Evolutionary conservation across 768 basidiomycete species (phyloP), one percentile per base, ranked within the genome.

Genomic region (Mycena filopes): DNA sequence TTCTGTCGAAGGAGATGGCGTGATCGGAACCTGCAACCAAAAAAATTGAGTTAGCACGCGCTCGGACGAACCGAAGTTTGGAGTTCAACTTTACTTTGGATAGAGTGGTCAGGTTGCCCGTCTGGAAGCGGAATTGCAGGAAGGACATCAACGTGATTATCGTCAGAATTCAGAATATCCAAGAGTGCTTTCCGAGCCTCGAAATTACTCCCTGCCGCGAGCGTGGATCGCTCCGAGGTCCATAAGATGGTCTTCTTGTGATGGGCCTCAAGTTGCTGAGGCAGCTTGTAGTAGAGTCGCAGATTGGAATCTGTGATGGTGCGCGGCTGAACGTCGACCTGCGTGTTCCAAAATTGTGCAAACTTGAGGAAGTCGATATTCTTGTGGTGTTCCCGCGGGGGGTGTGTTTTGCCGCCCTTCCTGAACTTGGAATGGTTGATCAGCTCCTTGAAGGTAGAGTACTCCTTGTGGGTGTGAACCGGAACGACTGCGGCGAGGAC

Each of bases 331-430:
- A 20, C 49, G 31, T 50, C 28, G 20, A 50, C 31, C 4, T 33
- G 31, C 25, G 31, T 29, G 13, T 50, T 50, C 49, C 49, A 50
- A 20, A 31, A 31, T 33, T 50, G 28, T 25, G 49, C 28, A 36
- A 50, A 33, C n/a, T 50, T 31, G 16, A 31, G 7, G n/a, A 31
- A 50, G 29, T 50, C 49, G n/a, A 50, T 50, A 21, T 50, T 50
- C 20, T 50, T 50, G 26, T 28, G 21, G 7, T 48, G 4, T 28
- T 48, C 26, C 13, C 29, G 47, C 26, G 5, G 47, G 8, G 47
- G 4, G 21, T 48, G 16, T 8, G 21, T 28, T 16, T 4, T 48
- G 3, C 26, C 26, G 18, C 47, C 3, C 49, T 50, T 50, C 5
- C 49, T 16, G 31, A 50, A 50, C 10, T 36, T 31, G 26, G 25